Evolutionary conservation across 164 flowering plant species (phyloP).

Genomic region (Vitis vinifera): DNA sequence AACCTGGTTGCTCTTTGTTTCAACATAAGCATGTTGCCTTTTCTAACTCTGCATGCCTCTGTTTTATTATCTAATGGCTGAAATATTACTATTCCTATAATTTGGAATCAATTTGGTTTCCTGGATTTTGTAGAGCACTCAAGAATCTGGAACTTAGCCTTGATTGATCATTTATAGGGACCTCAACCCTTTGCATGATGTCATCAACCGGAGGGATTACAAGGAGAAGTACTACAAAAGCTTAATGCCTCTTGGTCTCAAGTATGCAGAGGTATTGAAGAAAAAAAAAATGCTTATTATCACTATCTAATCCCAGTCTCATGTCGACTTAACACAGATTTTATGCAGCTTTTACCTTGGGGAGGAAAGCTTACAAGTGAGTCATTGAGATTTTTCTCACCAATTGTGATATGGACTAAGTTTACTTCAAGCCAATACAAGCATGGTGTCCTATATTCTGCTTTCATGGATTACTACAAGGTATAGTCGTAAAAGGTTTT

Average conservation of each 20-base stretch:
- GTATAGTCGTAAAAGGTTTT: conserved; percentile 26
- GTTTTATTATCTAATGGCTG: not conserved
- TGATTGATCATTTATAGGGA: conserved; percentile 57
- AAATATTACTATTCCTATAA: not conserved
- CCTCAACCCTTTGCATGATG: conserved; percentile 88
- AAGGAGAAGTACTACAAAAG: conserved; percentile 73
- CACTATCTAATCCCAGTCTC: conserved; percentile 15
- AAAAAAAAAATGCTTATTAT: not conserved
- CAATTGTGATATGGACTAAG: conserved; percentile 88
- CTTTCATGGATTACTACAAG: conserved; percentile 86
- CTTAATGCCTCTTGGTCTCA: conserved; percentile 67
- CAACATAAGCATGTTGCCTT: too few species aligned
- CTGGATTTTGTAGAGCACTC: not conserved
- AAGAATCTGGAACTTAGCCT: not conserved
- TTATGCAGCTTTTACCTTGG: conserved; percentile 97
- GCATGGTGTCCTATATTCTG: conserved; percentile 58
- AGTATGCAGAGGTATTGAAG: conserved; percentile 62
- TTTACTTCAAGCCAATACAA: conserved; percentile 60
- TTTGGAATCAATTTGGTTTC: not conserved
- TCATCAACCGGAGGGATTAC: conserved; percentile 50
- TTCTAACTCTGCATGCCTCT: too few species aligned
- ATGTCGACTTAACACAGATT: conserved; percentile 46
- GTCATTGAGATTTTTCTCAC: conserved; percentile 89
- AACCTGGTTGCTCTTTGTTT: too few species aligned
- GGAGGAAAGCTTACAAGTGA: conserved; percentile 93